phyloP scores from a whole-genome alignment of 192 early-diverging fungal species.

The Gonapodya sp. region DNA sequence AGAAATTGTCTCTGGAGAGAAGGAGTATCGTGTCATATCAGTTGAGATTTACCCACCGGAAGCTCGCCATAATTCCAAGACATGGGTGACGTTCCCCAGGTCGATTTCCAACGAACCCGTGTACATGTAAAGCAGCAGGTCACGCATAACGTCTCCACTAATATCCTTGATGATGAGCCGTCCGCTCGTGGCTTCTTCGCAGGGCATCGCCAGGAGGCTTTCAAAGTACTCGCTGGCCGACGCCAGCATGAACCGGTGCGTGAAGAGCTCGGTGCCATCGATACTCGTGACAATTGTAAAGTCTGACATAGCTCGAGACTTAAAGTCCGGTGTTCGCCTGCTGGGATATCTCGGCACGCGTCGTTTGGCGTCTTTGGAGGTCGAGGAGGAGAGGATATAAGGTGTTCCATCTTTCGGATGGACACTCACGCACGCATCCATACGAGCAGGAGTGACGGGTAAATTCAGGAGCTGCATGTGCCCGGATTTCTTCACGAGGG shows the following conservation, averaged over 20 bases:
- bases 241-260: not conserved
- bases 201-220: not conserved
- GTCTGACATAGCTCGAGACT: not conserved
- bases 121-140: not conserved
- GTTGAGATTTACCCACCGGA: not conserved
- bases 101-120: not conserved
- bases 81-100: not conserved
- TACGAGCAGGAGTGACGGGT: not conserved
- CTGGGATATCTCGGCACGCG: not conserved
- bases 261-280: not conserved
- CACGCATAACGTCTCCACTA: not conserved
- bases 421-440: not conserved
- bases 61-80: not conserved
- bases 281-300: not conserved
- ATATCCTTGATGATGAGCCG: not conserved
- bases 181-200: not conserved
- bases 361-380: not conserved
- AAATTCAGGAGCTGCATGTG: not conserved
- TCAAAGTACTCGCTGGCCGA: not conserved
- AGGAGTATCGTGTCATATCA: too few relatives aligned
- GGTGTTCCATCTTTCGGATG: not conserved
- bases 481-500: not conserved
- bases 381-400: not conserved
- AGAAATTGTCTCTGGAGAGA: too few relatives aligned
- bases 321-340: not conserved